Evolutionary conservation across 2,329 filamentous ascomycete species (phyloP), one percentile per base, ranked within the genome.

Genomic region (Cytospora mali): DNA sequence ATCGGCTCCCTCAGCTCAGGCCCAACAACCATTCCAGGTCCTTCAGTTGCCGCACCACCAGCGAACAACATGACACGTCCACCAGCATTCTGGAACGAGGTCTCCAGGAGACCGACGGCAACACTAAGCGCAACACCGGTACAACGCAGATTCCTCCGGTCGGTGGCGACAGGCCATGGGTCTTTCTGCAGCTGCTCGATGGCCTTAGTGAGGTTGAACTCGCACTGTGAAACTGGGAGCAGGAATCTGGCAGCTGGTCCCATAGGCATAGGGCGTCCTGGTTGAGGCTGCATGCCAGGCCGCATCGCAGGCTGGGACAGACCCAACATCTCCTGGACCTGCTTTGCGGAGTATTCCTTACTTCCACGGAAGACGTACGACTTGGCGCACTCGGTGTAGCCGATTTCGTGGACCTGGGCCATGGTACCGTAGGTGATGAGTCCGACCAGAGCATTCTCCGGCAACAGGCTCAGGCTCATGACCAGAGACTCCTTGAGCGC

Each of bases 301-400:
- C 95, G 88, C 67, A 92, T 76, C 39, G 87, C 87, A 27, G 90
- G 82, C 23, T 89, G 85, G 54, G 88, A 82, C 60, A 97, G 83
- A 29, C 93, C 95, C 56, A 99, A 88, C 95, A 99, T 99, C 73
- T 99, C 95, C 76, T 98, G 94, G n/a, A 99, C 93, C 75, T 98
- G 93, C 80, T 98, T 98, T 59, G 93, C 91, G n/a, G 88, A 85
- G 76, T 99, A 99, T 72, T 99, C 95, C 81, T 98, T 99, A 82
- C 88, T 97, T 46, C 95, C 95, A 62, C 94, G 88, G 84, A 99
- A 99, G 49, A 99, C 95, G 72, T 97, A 99, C 6, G 94, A 97
- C 79, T 98, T 99, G 68, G 95, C 92, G 77, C 95, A 99, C 77
- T 98, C 95, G 61, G 91, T 93, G 74, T 99, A 99, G 61, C 95